phyloP scores from a whole-genome alignment of 1,284 basidiomycete species.

The Tilletiaria anomala region DNA sequence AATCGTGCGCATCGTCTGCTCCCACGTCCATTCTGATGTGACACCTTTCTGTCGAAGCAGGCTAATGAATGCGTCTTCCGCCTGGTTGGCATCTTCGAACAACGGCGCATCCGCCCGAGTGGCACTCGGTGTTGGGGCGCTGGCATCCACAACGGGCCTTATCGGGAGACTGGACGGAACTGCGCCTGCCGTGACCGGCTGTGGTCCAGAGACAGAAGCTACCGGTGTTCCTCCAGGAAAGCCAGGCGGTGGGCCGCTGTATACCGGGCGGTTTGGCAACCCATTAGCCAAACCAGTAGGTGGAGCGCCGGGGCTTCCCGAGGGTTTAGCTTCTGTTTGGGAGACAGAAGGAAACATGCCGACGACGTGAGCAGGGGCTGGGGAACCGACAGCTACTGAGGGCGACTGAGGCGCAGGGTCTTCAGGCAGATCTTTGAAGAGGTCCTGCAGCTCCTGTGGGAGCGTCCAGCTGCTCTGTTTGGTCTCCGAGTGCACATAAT shows the following conservation, averaged over 20 bases:
- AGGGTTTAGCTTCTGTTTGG: too few species aligned
- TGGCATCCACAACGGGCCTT: too few species aligned
- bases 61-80: slow-evolving; percentile 82
- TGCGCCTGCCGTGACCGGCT: too few species aligned
- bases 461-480: slow-evolving; percentile 32
- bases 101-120: not conserved
- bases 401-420: not conserved
- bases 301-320: too few species aligned
- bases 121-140: too few species aligned
- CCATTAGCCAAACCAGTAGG: too few species aligned
- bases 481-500: slow-evolving; percentile 36
- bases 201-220: too few species aligned
- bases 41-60: slow-evolving; percentile 75
- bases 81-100: too few species aligned
- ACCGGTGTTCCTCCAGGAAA: too few species aligned
- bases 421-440: not conserved
- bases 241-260: not conserved
- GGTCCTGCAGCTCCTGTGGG: not conserved
- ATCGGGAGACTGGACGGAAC: too few species aligned
- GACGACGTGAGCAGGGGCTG: not conserved
- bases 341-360: not conserved
- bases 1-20: slow-evolving; percentile 89
- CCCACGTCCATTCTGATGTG: slow-evolving; percentile 89
- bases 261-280: not conserved
- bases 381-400: not conserved